Base-by-base conservation (phyloP, 129 eudicot genomes). In the Chrysanthemum lavandulifolium region DNA sequence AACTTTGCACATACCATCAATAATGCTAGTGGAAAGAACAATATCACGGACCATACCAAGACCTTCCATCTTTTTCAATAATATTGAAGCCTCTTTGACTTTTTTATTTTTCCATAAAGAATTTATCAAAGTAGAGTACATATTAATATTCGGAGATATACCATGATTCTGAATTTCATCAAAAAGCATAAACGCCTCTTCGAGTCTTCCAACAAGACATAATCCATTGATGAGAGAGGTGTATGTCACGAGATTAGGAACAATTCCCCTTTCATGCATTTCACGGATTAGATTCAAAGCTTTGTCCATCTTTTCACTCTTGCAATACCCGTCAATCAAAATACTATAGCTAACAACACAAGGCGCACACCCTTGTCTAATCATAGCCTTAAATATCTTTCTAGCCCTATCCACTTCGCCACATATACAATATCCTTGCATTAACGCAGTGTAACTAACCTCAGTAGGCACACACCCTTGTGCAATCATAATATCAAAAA, bases 311-410 rank as follows among this genome's bases (percentile, higher is more conserved):
- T 50, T 73, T 65, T 18, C 68, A 9, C 6, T 56, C 75, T 73
- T 67, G 79, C 79, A 79, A 14, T 73, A 79, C 13, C 83, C 75
- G 10, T 68, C 61, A 67, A 79, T 79, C 49, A 79, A 50, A 57
- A 74, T 67, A 16, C 70, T 79, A 68, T 79, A 73, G 23, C 79
- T 73, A 6, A 67, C 13, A 58, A 73, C 83, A 73, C 74, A 60
- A 10, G 83, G 83, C 18, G 51, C 11, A 59, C 31, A 57, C 31
- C 82, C 82, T 79, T 68, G 47, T 51, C 18, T 6, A 68, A 69
- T 36, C 83, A 80, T 80, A 36, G 15, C 14, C 8, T 66, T 53
- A 54, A 80, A 80, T 36, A 69, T 27, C 29, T 69, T 51, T 75
- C 60, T 74, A 57, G 83, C 83, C 2, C 9, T 33, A 36, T 74